Evolutionary conservation across 768 basidiomycete species (phyloP).

Genomic region (Termitomyces sp.): DNA sequence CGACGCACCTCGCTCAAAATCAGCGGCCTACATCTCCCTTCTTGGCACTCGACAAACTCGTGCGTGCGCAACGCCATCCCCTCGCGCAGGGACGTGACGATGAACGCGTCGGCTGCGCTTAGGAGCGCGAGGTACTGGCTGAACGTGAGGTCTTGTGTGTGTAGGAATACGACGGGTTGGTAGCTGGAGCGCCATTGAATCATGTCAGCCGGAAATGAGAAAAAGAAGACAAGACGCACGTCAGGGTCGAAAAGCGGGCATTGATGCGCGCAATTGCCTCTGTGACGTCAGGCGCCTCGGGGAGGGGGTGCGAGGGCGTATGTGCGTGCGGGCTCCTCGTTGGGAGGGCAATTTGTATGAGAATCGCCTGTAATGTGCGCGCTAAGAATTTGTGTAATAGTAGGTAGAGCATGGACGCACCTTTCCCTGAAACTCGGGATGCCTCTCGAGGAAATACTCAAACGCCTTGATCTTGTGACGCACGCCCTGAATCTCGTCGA

Average conservation of each 20-base stretch:
- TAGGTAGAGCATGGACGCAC: too few species aligned
- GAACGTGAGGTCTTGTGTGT: constrained; percentile 82
- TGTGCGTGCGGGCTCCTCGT: constrained; percentile 75
- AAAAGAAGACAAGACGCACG: constrained; percentile 29
- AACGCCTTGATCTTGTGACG: constrained; percentile 82
- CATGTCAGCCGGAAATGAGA: too few species aligned
- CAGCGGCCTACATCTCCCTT: constrained; percentile 61
- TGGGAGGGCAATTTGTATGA: constrained; percentile 85
- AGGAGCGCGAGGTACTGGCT: constrained; percentile 81
- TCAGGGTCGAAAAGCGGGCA: constrained; percentile 76
- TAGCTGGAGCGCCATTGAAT: too few species aligned
- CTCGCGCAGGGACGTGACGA: constrained; percentile 80
- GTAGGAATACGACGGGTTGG: constrained; percentile 83
- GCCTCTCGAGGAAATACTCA: constrained; percentile 73
- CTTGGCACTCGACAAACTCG: constrained; percentile 86
- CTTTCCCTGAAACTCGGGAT: constrained; percentile 79
- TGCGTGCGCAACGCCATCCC: constrained; percentile 85
- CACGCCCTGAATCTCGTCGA: constrained; percentile 86
- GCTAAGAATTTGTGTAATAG: too few species aligned
- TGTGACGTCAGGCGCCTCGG: constrained; percentile 52
- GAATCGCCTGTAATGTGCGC: constrained; percentile 52
- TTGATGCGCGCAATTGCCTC: constrained; percentile 81
- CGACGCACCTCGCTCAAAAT: constrained; percentile 70
- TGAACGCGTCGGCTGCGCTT: constrained; percentile 80
- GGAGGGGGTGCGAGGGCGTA: constrained; percentile 26